Conservation (phyloP, 345 rosid genomes). For the Cardamine resedifolia region DNA sequence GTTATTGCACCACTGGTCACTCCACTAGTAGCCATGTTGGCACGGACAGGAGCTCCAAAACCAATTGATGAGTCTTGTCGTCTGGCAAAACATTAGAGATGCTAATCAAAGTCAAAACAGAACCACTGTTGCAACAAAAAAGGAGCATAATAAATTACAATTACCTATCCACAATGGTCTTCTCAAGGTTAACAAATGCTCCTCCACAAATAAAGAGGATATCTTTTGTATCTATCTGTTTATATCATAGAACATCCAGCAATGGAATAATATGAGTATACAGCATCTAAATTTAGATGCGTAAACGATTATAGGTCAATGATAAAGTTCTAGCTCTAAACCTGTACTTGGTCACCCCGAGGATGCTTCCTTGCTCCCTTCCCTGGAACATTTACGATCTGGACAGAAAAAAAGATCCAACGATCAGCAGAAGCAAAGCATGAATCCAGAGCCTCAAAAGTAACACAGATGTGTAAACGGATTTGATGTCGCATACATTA, state of each 20-base stretch:
- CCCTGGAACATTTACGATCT: slow-evolving; percentile 97
- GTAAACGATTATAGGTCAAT: neutral
- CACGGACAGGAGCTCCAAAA: slow-evolving; percentile 98
- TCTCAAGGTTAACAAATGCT: slow-evolving; percentile 90
- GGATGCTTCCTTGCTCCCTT: slow-evolving; percentile 99
- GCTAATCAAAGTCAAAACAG: slow-evolving; percentile 22
- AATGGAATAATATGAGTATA: slow-evolving; percentile 4
- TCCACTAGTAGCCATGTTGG: slow-evolving; percentile 82
- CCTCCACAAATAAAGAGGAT: slow-evolving; percentile 97
- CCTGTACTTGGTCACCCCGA: slow-evolving; percentile 95
- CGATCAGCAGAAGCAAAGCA: slow-evolving; percentile 16
- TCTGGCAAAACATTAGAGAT: slow-evolving; percentile 44
- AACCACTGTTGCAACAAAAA: neutral
- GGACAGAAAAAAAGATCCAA: slow-evolving; percentile 34
- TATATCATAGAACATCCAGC: slow-evolving; percentile 25
- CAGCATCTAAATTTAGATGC: neutral
- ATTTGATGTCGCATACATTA: neutral
- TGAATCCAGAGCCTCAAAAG: neutral
- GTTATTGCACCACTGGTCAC: slow-evolving; percentile 66
- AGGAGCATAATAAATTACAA: slow-evolving; percentile 41
- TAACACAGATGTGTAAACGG: neutral
- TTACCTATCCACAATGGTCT: slow-evolving; percentile 93
- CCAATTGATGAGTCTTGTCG: slow-evolving; percentile 96
- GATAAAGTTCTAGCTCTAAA: slow-evolving; percentile 26
- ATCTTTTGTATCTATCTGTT: slow-evolving; percentile 88